Base-by-base conservation (phyloP, 768 basidiomycete genomes). In the Gymnopilus junonius region DNA sequence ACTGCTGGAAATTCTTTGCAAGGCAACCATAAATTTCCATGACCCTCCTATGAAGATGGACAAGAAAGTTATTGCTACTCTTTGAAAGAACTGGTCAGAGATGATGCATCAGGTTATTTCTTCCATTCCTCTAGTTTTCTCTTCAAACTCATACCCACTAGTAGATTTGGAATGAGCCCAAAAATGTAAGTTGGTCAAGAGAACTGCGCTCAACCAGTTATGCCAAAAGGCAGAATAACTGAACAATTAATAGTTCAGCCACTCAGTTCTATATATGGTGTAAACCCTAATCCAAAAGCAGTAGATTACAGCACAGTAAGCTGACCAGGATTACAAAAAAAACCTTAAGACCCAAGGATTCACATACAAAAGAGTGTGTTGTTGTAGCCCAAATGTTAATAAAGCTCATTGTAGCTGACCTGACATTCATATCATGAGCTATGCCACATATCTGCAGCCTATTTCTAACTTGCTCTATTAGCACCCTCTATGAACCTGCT, bases 81-180 rank as follows among this genome's bases (percentile, higher is more conserved):
- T 61, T 31, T 21, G 37, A 4, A 61, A 54, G 25, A 39, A 54
- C 12, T 61, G 59, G 51, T 37, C 23, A 31, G 59, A 61, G 21
- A 61, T 61, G 51, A 51, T 21, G 14, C 37, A 21, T 5, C 46
- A 39, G 37, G 51, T 61, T 25, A n/a, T 31, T 20, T 10, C 2
- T 10, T 43, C 5, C 39, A 25, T 42, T 42, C 11, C 17, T 37
- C 15, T 27, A 17, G 6, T 29, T 0, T 61, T 15, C 31, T 1
- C 20, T 11, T n/a, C 14, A 5, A 7, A 12, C 11, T 4, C 29
- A 6, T 11, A 40, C 27, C 15, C 37, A 29, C 15, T 8, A 37
- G 20, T 35, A 61, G 59, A 39, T 61, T 14, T 61, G 59, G 59
- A 31, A 61, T 37, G 39, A 40, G 42, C 59, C 59, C 31, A 35